Conservation (phyloP, 805 yeast species). For the Lachancea meyersii region DNA sequence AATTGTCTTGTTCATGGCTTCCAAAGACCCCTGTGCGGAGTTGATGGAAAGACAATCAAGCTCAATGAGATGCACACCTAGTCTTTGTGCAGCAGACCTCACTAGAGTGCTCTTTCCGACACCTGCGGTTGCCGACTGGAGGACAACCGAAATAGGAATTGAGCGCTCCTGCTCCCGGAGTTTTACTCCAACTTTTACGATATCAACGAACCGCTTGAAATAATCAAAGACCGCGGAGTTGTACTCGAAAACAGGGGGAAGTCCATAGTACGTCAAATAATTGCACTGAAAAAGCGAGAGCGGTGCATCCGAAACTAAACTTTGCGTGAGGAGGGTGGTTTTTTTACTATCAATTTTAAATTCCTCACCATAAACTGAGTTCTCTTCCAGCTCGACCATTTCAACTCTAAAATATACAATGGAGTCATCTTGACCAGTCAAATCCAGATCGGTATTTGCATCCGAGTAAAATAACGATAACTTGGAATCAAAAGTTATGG, state of each 20-base stretch:
- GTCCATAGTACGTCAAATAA: constrained; percentile 44
- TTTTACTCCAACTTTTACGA: constrained; percentile 47
- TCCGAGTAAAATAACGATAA: constrained; percentile 15
- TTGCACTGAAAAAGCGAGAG: constrained; percentile 23
- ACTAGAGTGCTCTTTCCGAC: constrained; percentile 73
- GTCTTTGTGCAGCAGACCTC: constrained; percentile 43
- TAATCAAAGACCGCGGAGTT: constrained; percentile 34
- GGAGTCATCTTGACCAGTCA: constrained; percentile 44
- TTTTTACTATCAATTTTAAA: constrained; percentile 59
- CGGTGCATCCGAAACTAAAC: constrained; percentile 46
- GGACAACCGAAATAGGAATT: constrained; percentile 54
- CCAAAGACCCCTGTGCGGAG: constrained; percentile 48
- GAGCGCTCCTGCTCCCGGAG: constrained; percentile 27
- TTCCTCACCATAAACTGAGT: constrained; percentile 29
- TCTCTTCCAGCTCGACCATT: constrained; percentile 32
- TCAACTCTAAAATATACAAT: constrained; percentile 84
- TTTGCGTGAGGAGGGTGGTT: constrained; percentile 61
- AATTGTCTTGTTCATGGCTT: constrained; percentile 70
- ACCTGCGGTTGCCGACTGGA: constrained; percentile 65
- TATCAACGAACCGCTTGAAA: constrained; percentile 47
- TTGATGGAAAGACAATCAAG: constrained; percentile 55
- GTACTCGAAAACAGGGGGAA: constrained; percentile 40
- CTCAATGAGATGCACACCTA: constrained; percentile 62
- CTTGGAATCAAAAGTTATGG: constrained; percentile 60
- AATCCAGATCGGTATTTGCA: constrained; percentile 5